Evolutionary conservation across 345 rosid genomes (phyloP).

Genomic region (thale cress (Arabidopsis thaliana)): DNA sequence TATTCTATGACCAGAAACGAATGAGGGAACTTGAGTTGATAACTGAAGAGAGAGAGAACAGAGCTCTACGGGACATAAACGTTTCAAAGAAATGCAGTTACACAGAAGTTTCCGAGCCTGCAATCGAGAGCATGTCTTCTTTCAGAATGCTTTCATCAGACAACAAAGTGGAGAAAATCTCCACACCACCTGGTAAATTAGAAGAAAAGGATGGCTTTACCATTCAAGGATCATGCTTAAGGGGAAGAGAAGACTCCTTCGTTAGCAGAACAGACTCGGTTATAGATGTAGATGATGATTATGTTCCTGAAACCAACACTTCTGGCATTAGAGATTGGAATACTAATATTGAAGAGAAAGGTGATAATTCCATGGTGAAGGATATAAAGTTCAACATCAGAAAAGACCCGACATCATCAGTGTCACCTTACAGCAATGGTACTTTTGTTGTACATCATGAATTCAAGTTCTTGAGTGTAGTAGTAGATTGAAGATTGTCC

Average conservation of each 20-base stretch:
- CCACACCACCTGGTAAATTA: constrained; percentile 35
- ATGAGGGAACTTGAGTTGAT: constrained; percentile 70
- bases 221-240: constrained; percentile 33
- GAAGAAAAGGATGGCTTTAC: constrained; percentile 43
- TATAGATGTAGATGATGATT: constrained; percentile 35
- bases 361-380: constrained; percentile 41
- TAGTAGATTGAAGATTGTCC: constrained; percentile 13
- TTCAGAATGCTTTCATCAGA: constrained; percentile 39
- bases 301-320: constrained; percentile 19
- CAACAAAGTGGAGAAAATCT: constrained; percentile 31
- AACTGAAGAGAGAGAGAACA: constrained; percentile 69
- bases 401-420: constrained; percentile 48
- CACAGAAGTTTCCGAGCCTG: constrained; percentile 26
- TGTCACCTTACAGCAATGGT: constrained; percentile 60
- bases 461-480: constrained; percentile 1
- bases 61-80: constrained; percentile 66
- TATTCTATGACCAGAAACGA: constrained; percentile 51
- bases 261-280: constrained; percentile 11
- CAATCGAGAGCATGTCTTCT: constrained; percentile 33
- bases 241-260: constrained; percentile 19
- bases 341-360: constrained; percentile 28
- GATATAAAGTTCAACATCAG: constrained; percentile 60
- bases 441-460: constrained; percentile 26
- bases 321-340: constrained; percentile 38
- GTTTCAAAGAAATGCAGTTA: constrained; percentile 46